Evolutionary conservation across 2,329 filamentous ascomycete genomes (phyloP).

Genomic region (Cytospora mali): DNA sequence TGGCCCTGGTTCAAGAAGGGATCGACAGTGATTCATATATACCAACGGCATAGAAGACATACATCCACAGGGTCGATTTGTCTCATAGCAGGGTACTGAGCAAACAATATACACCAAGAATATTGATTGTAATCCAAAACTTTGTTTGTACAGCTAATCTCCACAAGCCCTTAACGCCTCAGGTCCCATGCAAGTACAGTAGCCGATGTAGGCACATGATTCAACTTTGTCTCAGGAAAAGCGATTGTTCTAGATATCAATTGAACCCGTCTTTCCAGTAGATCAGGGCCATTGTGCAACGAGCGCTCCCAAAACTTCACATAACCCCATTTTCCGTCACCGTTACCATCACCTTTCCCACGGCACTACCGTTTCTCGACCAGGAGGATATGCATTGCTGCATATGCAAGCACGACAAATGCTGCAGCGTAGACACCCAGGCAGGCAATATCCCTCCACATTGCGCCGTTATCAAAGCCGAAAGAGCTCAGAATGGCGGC

Average conservation of each 20-base stretch:
- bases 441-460: conserved; percentile 83
- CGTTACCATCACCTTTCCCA: too few relatives aligned
- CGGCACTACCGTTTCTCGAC: conserved; percentile 75
- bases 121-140: conserved; percentile 29
- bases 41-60: not conserved
- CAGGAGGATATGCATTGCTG: conserved; percentile 89
- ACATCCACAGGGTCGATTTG: not conserved
- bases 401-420: conserved; percentile 87
- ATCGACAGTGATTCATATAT: not conserved
- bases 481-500: conserved; percentile 93
- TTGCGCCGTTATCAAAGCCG: conserved; percentile 84
- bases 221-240: conserved; percentile 11
- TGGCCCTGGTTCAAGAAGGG: not conserved
- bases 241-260: conserved; percentile 18
- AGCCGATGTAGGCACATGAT: not conserved
- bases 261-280: conserved; percentile 4
- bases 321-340: not conserved
- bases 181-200: conserved; percentile 29
- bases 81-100: conserved; percentile 5
- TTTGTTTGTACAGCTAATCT: conserved; percentile 30
- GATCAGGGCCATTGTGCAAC: conserved; percentile 6
- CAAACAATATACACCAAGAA: conserved; percentile 9
- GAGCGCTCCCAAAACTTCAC: conserved; percentile 13
- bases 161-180: conserved; percentile 29
- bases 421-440: conserved; percentile 78